Conservation (phyloP, 1,139 yeast species). For the Candida freyschussii region DNA sequence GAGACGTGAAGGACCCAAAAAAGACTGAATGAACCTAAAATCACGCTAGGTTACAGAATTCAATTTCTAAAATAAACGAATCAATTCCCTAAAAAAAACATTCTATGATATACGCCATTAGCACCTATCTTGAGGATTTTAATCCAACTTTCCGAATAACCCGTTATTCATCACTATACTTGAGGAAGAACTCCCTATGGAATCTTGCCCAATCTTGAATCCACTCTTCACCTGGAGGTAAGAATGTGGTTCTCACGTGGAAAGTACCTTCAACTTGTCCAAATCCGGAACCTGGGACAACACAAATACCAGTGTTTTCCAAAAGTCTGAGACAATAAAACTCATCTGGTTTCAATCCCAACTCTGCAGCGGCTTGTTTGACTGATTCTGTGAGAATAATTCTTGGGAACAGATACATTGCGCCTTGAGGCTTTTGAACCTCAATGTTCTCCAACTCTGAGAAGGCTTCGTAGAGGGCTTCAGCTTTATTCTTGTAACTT, state of each 20-base stretch:
- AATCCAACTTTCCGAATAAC: no score
- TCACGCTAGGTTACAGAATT: neutral
- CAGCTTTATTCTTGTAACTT: conserved; percentile 61
- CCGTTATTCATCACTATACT: conserved; percentile 35
- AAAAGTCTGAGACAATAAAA: conserved; percentile 79
- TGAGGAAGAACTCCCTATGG: conserved; percentile 64
- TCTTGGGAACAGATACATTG: conserved; percentile 93
- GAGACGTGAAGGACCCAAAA: conserved; percentile 2
- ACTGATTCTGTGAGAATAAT: conserved; percentile 62
- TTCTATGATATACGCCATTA: neutral
- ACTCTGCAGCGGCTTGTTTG: conserved; percentile 51
- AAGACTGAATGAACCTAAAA: conserved; percentile 3
- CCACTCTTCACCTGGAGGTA: conserved; percentile 94
- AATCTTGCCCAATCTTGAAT: conserved; percentile 69
- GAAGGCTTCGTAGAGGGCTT: conserved; percentile 64
- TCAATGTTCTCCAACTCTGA: conserved; percentile 68
- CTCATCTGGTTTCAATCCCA: conserved; percentile 68
- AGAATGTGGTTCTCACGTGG: conserved; percentile 92
- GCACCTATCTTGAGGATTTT: neutral
- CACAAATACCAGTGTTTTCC: conserved; percentile 91
- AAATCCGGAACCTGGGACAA: conserved; percentile 96
- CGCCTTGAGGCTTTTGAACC: conserved; percentile 91
- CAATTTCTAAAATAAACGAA: neutral
- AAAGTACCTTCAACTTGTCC: conserved; percentile 87
- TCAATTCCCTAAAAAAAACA: neutral